phyloP scores from a whole-genome alignment of 73 alveolate species.

The Strombidium stylifer region DNA sequence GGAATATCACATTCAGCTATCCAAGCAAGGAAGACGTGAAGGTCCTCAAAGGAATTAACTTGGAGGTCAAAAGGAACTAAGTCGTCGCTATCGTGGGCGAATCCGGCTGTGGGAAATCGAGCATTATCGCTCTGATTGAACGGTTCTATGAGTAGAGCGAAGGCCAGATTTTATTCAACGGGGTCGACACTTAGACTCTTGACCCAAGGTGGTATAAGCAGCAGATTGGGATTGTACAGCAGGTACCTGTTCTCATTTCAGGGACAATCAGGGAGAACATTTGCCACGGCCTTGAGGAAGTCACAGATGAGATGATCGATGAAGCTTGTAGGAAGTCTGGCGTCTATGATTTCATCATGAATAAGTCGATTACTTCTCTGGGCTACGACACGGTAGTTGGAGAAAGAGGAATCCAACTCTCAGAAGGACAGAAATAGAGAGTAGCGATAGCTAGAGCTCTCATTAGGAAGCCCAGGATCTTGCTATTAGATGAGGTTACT shows the following conservation, averaged over 20 bases:
- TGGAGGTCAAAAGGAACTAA: conserved; percentile 17
- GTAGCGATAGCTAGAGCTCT: conserved; percentile 91
- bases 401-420: conserved; percentile 70
- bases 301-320: conserved; percentile 23
- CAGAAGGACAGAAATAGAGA: conserved; percentile 94
- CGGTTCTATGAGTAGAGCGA: conserved; percentile 66
- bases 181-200: conserved; percentile 38
- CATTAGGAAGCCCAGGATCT: conserved; percentile 66
- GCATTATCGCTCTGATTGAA: conserved; percentile 56
- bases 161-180: conserved; percentile 59
- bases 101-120: conserved; percentile 66
- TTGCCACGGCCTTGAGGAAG: conserved; percentile 41
- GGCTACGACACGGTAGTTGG: conserved; percentile 55
- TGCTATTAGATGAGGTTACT: conserved; percentile 84
- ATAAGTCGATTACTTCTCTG: conserved; percentile 23
- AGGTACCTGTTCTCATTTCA: conserved; percentile 58
- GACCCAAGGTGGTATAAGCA: conserved; percentile 56
- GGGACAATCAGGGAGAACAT: conserved; percentile 55
- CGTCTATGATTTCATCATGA: conserved; percentile 35
- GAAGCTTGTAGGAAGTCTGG: conserved; percentile 46
- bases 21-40: conserved; percentile 40
- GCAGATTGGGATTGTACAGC: conserved; percentile 36
- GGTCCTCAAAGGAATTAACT: conserved; percentile 27
- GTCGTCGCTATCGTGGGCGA: conserved; percentile 51
- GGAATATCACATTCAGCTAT: conserved; percentile 25